Conservation (phyloP, 257 asterid species). For the Petunia axillaris region DNA sequence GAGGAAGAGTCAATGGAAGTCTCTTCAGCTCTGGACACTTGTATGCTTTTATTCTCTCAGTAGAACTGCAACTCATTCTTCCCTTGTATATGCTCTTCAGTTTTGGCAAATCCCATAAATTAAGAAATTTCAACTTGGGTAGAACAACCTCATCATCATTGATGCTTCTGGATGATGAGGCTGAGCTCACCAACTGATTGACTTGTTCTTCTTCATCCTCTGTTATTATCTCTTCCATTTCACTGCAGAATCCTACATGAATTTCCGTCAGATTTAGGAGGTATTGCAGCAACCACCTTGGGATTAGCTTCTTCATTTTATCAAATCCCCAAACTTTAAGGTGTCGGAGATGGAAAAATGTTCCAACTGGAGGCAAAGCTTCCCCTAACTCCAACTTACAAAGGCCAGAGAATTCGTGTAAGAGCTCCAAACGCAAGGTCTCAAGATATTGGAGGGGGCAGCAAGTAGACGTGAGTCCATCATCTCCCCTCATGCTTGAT, state of each 20-base stretch:
- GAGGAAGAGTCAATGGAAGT: conserved; percentile 11
- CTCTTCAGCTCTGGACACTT: neutral
- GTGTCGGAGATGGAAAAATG: conserved; percentile 32
- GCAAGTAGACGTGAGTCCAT: neutral
- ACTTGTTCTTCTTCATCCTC: conserved; percentile 14
- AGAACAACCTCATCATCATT: conserved; percentile 15
- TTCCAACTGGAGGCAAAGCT: conserved; percentile 22
- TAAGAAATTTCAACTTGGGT: conserved; percentile 27
- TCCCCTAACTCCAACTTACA: conserved; percentile 10
- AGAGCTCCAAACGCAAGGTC: neutral
- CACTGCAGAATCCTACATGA: conserved; percentile 14
- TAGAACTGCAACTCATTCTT: conserved; percentile 24
- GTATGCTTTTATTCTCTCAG: too few relatives aligned
- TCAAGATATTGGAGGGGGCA: neutral
- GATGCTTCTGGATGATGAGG: neutral
- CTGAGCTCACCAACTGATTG: neutral
- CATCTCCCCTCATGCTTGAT: neutral
- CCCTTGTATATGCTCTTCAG: conserved; percentile 31
- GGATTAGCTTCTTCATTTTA: conserved; percentile 28
- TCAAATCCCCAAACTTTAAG: conserved; percentile 14
- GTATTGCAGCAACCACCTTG: conserved; percentile 17
- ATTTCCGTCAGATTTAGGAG: conserved; percentile 28
- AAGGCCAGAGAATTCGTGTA: conserved; percentile 31
- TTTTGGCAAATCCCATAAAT: conserved; percentile 13
- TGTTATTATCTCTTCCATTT: conserved; percentile 34